A percentile compares a stretch with the other conserved stretches of the same genome.
These are phyloP conservation scores for Aegilops bicornis DNA, from an alignment of 176 grass and related monocot genomes.

Conservation along the genomic window DNA sequence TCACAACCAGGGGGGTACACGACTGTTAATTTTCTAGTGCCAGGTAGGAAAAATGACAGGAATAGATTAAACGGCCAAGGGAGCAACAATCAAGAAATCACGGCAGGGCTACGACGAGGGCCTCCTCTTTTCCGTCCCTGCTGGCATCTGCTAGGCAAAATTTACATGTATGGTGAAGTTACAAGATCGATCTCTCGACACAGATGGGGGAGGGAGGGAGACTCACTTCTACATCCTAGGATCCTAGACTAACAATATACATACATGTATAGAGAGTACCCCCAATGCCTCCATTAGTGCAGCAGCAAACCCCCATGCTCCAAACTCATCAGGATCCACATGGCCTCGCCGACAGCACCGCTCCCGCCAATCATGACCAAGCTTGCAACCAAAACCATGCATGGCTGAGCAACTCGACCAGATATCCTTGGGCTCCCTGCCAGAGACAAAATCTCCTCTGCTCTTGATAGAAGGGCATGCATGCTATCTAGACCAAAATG, in stretches of 20 bases:
- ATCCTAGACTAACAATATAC: constrained; percentile 62
- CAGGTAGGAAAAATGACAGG: constrained; percentile 1
- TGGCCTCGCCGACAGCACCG: constrained; percentile 31
- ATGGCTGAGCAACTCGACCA: not conserved
- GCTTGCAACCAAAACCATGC: not conserved
- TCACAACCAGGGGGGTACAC: not conserved
- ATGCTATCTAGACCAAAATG: not conserved
- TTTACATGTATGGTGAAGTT: constrained; percentile 47
- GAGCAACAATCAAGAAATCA: constrained; percentile 5
- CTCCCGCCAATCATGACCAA: constrained; percentile 28
- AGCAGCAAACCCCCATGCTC: constrained; percentile 14
- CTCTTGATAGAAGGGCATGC: constrained; percentile 15
- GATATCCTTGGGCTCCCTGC: constrained; percentile 15
- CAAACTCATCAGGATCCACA: constrained; percentile 6
- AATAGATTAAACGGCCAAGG: constrained; percentile 8
- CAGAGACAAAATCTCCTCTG: constrained; percentile 25
- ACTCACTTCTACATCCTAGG: constrained; percentile 41
- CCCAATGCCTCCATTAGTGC: constrained; percentile 57
- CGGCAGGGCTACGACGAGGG: constrained; percentile 7
- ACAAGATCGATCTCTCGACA: constrained; percentile 42
- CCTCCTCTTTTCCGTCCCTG: constrained; percentile 32
- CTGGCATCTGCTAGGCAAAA: constrained; percentile 53
- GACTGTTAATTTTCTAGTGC: not conserved
- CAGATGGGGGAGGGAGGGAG: constrained; percentile 41
- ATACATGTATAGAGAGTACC: constrained; percentile 63